Conservation (phyloP, 2,329 filamentous ascomycete genomes). For the Pleurostoma richardsiae region DNA sequence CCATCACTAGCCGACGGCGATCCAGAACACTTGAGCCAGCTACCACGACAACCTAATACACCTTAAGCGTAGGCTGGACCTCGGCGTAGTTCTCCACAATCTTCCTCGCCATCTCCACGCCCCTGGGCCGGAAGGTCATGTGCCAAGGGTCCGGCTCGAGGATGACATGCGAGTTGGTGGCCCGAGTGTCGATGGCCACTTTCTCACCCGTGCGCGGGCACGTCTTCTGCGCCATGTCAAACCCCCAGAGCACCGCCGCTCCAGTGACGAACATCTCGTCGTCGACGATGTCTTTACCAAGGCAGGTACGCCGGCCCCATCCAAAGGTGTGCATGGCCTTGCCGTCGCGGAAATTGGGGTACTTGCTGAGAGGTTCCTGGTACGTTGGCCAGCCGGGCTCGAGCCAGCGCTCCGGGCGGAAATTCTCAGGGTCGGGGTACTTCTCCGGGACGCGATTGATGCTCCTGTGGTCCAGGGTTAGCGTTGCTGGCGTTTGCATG, state of each 20-base stretch:
- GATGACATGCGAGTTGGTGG: slow-evolving; percentile 47
- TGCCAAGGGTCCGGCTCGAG: slow-evolving; percentile 43
- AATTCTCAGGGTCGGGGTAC: slow-evolving; percentile 61
- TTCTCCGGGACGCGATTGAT: slow-evolving; percentile 53
- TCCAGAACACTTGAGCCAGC: too few species aligned
- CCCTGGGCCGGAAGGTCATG: slow-evolving; percentile 37
- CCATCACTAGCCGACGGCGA: too few species aligned
- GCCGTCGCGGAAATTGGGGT: slow-evolving; percentile 56
- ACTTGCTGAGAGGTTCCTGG: slow-evolving; percentile 58
- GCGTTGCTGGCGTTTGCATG: not conserved
- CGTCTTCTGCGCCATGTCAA: slow-evolving; percentile 32
- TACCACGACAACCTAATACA: slow-evolving; percentile 5
- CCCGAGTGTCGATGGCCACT: slow-evolving; percentile 41
- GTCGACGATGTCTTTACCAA: slow-evolving; percentile 58
- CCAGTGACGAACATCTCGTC: slow-evolving; percentile 50
- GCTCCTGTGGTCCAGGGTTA: slow-evolving; percentile 28
- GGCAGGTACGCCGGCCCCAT: slow-evolving; percentile 57
- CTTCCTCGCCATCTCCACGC: slow-evolving; percentile 25
- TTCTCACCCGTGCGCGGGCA: slow-evolving; percentile 35
- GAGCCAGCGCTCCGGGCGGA: slow-evolving; percentile 58
- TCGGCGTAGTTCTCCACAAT: slow-evolving; percentile 31
- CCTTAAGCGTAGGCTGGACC: slow-evolving; percentile 22
- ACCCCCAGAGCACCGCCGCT: slow-evolving; percentile 43
- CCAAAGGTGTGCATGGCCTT: slow-evolving; percentile 59
- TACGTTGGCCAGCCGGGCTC: slow-evolving; percentile 59